phyloP scores from a whole-genome alignment of 805 yeast species.

The Crinitomyces ghanaensis region DNA sequence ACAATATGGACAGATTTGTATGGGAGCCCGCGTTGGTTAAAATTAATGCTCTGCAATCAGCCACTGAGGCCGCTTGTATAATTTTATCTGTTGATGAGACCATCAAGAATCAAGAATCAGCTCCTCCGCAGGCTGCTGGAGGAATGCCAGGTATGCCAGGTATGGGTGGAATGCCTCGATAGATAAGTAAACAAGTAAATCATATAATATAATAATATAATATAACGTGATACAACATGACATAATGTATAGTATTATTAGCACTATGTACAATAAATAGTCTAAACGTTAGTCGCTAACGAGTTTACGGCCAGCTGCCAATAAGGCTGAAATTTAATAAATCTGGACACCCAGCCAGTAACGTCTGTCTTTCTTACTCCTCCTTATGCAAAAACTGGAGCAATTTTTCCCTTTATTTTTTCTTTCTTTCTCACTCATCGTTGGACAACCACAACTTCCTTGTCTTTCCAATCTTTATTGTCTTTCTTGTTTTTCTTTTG shows the following conservation, averaged over 20 bases:
- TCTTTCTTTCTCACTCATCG: neutral
- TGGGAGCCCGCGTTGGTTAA: constrained; percentile 98
- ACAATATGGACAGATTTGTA: constrained; percentile 75
- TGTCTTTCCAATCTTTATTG: constrained; percentile 4
- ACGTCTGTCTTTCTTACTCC: no score
- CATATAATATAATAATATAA: no score
- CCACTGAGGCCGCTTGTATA: constrained; percentile 92
- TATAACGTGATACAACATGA: no score
- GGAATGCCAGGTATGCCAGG: constrained; percentile 17
- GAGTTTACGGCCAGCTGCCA: no score
- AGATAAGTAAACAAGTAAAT: constrained; percentile 1
- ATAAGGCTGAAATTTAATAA: no score
- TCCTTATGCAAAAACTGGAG: no score
- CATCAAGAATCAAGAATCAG: constrained; percentile 31
- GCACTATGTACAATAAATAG: no score
- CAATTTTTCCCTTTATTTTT: no score
- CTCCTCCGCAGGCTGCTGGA: constrained; percentile 26
- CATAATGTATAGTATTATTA: no score
- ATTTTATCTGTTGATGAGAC: constrained; percentile 96
- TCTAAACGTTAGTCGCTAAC: no score
- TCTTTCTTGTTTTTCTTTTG: constrained; percentile 3
- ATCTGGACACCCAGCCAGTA: no score
- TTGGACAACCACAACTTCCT: constrained; percentile 5
- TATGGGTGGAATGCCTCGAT: constrained; percentile 10
- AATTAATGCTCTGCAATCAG: constrained; percentile 85